A percentile compares a stretch with the other conserved stretches of the same genome.
phyloP scores from a whole-genome alignment of 805 yeast genomes.

The Kodamaea lidongshanica region DNA sequence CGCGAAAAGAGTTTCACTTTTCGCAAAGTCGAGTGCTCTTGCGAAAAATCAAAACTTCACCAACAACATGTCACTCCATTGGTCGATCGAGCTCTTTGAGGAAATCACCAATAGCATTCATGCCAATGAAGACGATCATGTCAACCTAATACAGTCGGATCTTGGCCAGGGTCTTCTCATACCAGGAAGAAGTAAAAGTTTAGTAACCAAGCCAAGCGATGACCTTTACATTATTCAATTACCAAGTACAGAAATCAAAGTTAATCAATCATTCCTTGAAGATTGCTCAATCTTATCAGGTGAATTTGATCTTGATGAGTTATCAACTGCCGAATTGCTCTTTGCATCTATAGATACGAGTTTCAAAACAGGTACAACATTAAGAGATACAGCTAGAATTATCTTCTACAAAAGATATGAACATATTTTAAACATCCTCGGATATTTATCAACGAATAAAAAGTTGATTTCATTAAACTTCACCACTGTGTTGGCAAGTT shows the following conservation, averaged over 20 bases:
- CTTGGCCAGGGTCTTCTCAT: not conserved
- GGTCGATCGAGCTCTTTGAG: conserved; percentile 39
- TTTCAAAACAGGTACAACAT: conserved; percentile 41
- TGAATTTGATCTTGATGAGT: conserved; percentile 57
- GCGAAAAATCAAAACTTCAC: conserved; percentile 3
- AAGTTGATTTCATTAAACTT: conserved; percentile 20
- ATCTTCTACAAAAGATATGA: conserved; percentile 64
- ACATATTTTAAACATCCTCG: conserved; percentile 63
- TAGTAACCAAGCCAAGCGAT: conserved; percentile 9
- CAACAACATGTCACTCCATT: conserved; percentile 15
- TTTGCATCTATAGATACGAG: conserved; percentile 36
- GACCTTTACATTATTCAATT: conserved; percentile 20
- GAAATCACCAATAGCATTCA: conserved; percentile 20
- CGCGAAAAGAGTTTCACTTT: no score
- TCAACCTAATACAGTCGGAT: conserved; percentile 17
- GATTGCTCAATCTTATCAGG: conserved; percentile 54
- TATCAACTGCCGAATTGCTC: conserved; percentile 65
- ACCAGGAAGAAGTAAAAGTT: no score
- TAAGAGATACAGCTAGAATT: conserved; percentile 59
- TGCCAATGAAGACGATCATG: conserved; percentile 34
- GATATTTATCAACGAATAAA: conserved; percentile 15
- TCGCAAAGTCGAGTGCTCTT: no score
- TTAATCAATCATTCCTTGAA: conserved; percentile 62
- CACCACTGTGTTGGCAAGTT: conserved; percentile 45
- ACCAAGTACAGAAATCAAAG: conserved; percentile 38